Evolutionary conservation across 371 early-diverging fungal species (phyloP), one percentile per base, ranked within the genome.

Genomic region (Mucor piriformis): DNA sequence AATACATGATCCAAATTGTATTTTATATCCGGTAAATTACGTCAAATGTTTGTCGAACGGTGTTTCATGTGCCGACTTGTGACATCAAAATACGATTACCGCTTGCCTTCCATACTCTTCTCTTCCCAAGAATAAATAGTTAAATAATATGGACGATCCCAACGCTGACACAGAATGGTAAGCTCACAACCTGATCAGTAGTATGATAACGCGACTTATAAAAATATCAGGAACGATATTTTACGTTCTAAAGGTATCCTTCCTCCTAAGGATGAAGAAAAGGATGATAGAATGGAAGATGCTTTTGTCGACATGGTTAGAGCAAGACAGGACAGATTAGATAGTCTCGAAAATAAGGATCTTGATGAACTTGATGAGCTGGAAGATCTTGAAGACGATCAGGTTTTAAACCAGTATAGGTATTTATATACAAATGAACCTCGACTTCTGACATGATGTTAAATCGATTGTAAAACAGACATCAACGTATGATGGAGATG

Each of bases 311-410:
- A 92, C 57, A 85, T 79, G 35, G 77, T 89, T 20, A 76, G 71
- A 44, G 86, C 86, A 43, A 73, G 85, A 65, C 80, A 86, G 53
- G 73, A 82, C 24, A 85, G 83, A 46, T 54, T 87, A 74, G 81
- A 81, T 57, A 78, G 77, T 48, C 70, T 92, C 3, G 88, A 85
- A 23, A 83, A 86, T 46, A 81, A 85, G 37, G 82, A 77, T 6
- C 76, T 95, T 6, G 96, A 95, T 69, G 96, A 94, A 67, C 87
- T 97, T 0, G 95, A 92, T 65, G 95, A 95, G 63, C 77, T 96
- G 4, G 92, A 95, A 59, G 94, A 93, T 65, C 72, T 83, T n/a
- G 89, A 91, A 47, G 90, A 93, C 52, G 96, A 95, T 57, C 83
- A 89, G 34, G 78, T 95, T 21, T 72, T 96, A 53, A 78, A 87